These are phyloP conservation scores for Cladosporium sp. DNA, from an alignment of 2,329 filamentous ascomycete species.

Conservation along the genomic window DNA sequence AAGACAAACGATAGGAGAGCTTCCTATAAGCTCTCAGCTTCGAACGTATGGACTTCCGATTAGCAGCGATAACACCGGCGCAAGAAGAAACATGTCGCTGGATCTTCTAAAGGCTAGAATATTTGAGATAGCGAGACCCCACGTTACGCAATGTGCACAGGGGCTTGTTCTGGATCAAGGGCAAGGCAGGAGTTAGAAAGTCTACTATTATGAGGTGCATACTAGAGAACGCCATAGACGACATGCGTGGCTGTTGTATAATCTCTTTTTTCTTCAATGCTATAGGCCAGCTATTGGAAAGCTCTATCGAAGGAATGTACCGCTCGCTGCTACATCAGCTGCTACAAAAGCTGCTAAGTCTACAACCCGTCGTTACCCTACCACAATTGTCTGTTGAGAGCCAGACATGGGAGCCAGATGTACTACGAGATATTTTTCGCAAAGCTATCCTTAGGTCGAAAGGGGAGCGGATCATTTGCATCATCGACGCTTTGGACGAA, in stretches of 20 bases:
- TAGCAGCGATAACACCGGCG: background rate
- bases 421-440: background rate
- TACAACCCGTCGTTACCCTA: background rate
- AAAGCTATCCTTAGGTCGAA: background rate
- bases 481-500: conserved; percentile 53
- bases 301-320: conserved; percentile 31
- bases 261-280: conserved; percentile 56
- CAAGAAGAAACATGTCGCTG: background rate
- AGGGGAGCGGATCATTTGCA: background rate
- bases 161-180: conserved; percentile 17
- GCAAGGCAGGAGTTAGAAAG: conserved; percentile 44
- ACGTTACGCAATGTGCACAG: conserved; percentile 15
- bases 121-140: conserved; percentile 1
- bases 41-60: no score
- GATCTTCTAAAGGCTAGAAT: background rate
- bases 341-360: conserved; percentile 29
- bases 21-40: no score
- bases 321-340: conserved; percentile 50
- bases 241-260: conserved; percentile 26
- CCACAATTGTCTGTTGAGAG: background rate
- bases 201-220: conserved; percentile 42
- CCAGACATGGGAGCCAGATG: background rate
- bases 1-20: no score
- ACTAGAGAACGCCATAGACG: conserved; percentile 18
- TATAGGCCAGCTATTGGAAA: conserved; percentile 48